Conservation (phyloP, 495 filamentous ascomycete genomes). For the Penicillium ochrochloron region DNA sequence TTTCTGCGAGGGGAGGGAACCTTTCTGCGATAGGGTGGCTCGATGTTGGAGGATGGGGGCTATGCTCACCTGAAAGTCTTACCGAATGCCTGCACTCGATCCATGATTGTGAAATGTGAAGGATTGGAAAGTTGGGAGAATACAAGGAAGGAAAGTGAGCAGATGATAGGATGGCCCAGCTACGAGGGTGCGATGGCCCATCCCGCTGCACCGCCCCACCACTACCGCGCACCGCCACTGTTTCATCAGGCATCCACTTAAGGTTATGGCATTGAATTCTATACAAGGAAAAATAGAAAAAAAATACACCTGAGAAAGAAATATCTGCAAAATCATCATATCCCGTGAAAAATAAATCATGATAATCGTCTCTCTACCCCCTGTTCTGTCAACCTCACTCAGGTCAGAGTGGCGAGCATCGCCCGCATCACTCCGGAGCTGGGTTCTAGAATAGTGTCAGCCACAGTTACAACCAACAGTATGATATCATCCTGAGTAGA, state of each 20-base stretch:
- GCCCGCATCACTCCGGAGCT: conserved; percentile 68
- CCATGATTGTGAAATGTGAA: conserved; percentile 52
- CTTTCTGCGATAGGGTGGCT: conserved; percentile 11
- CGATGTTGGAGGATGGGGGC: conserved; percentile 10
- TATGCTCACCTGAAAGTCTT: conserved; percentile 70
- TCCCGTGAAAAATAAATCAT: conserved; percentile 15
- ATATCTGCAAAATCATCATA: conserved; percentile 9
- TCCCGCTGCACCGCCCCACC: conserved; percentile 33
- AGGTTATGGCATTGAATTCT: neutral
- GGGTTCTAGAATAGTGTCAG: conserved; percentile 46
- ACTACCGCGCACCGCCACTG: conserved; percentile 38
- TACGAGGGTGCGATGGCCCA: conserved; percentile 25
- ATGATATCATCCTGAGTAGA: neutral
- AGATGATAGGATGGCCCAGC: conserved; percentile 22
- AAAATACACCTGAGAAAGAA: conserved; percentile 9
- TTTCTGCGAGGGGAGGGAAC: neutral
- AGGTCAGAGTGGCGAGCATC: conserved; percentile 80
- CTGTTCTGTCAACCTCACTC: conserved; percentile 37
- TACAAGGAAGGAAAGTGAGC: conserved; percentile 2
- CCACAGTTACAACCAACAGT: neutral
- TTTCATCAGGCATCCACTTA: conserved; percentile 19
- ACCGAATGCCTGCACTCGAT: conserved; percentile 72
- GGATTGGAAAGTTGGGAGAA: conserved; percentile 7
- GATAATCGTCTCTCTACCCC: conserved; percentile 12
- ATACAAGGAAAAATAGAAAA: conserved; percentile 11